Base-by-base conservation (phyloP, 495 filamentous ascomycete species). In the Clohesyomyces aquaticus region DNA sequence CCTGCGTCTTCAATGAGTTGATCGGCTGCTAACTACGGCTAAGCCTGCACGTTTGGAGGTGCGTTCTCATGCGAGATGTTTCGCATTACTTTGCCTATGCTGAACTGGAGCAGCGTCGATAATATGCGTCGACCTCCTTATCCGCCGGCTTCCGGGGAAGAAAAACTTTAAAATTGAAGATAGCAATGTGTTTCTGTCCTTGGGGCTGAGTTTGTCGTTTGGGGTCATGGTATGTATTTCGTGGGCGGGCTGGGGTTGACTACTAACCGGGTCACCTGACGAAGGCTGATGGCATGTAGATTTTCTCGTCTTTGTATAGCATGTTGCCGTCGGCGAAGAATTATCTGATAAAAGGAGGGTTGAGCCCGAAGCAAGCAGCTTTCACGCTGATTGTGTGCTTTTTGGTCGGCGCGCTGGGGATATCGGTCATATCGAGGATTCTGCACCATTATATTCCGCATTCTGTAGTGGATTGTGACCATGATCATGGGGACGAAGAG, bases 381-480 rank as follows among this genome's bases (percentile, higher is more conserved):
- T 92, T 88, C 71, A 76, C 82, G 1, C 78, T 94, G 54, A 91
- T 93, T 67, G 84, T 77, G 22, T 88, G 86, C 61, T 98, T 97
- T 69, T 75, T 93, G 3, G 82, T 75, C 12, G 94, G 94, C 21
- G 93, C 96, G 48, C 72, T 96, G 18, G 88, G 91, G 2, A 96
- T 98, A 50, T 88, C 91, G 59, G 65, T 91, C 48, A 64, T 96
- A 21, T 96, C 94, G 1, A 83, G 85, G 21, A 72, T 95, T 14
- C 72, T 97, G 23, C 94, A 98, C 73, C 84, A 80, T 23, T 87
- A 86, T 70, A 87, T 98, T 48, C 94, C 95, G 0, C 94, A 91
- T n/a, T 89, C 94, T 70, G 86, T 96, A 22, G 93, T 97, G 57
- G 91, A 91, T 73, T 98, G 94, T 75, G 89, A 93, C 55, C 91